Evolutionary conservation across 768 basidiomycete species (phyloP), one percentile per base, ranked within the genome.

Genomic region (Trametes villosa): DNA sequence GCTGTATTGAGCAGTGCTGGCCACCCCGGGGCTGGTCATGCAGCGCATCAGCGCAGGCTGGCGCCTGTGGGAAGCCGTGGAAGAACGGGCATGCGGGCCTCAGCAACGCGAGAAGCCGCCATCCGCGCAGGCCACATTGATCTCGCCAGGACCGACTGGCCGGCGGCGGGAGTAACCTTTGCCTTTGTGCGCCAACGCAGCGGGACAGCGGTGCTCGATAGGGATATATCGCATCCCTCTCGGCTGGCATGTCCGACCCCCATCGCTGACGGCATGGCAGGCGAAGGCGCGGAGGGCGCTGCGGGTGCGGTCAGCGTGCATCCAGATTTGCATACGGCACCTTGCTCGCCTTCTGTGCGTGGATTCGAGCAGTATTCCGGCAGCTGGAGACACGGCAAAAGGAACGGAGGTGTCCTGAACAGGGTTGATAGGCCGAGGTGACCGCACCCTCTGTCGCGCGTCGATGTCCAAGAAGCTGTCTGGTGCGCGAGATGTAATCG

Each of bases 101-200:
- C 47, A n/a, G n/a, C 18, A 18, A 46, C 27, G 45, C 47, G 33
- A 17, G 27, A 41, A 49, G 20, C 20, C 40, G 38, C 36, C 30
- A 45, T 55, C 20, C n/a, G 27, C 47, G 38, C 47, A 13, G 46
- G 36, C 20, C 33, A 33, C n/a, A 41, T 4, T 24, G 9, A 36
- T 26, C 45, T 27, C 15, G 29, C 18, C 47, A 29, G n/a, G 27
- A 13, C 38, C 47, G 18, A n/a, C 9, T 31, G 47, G 17, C 47
- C 38, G 38, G 47, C 46, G 55, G 55, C 26, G 17, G 22, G 33
- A 55, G 36, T 57, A 57, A 47, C 49, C 56, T 57, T 57, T 57
- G 41, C 56, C 56, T 34, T 49, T 46, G 22, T 41, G 27, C 12
- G 9, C 54, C 54, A 56, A 3, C 12, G 8, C 15, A 8, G 3